phyloP scores from a whole-genome alignment of 202 grass and related monocot genomes.

The Dendrocalamus latiflorus region DNA sequence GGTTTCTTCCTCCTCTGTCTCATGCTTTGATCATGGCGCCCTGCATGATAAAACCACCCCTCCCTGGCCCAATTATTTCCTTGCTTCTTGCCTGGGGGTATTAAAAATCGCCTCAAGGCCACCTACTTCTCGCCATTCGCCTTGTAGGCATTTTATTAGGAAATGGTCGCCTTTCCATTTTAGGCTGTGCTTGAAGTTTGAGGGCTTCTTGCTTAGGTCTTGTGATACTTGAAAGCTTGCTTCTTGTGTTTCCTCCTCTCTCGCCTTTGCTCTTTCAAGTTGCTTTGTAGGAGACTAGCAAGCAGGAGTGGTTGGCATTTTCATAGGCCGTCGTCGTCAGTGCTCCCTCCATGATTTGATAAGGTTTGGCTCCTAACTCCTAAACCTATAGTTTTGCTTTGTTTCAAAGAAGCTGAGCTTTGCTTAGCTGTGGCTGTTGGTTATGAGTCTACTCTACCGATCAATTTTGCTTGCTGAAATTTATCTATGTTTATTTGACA shows the following conservation, averaged over 20 bases:
- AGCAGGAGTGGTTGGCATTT: conserved; percentile 23
- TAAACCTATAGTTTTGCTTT: neutral
- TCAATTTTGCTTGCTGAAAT: neutral
- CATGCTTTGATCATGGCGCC: neutral
- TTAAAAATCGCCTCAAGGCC: neutral
- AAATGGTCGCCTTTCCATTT: conserved; percentile 43
- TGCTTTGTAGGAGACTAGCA: conserved; percentile 6
- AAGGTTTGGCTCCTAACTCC: conserved; percentile 32
- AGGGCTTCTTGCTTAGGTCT: neutral
- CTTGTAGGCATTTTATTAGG: conserved; percentile 47
- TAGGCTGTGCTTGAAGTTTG: neutral
- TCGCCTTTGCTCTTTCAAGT: neutral
- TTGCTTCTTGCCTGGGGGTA: neutral
- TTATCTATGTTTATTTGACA: neutral
- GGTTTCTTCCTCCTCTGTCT: conserved; percentile 1
- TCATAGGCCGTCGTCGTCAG: conserved; percentile 14
- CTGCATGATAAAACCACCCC: conserved; percentile 27
- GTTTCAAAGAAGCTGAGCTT: conserved; percentile 10
- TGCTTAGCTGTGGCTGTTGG: conserved; percentile 8
- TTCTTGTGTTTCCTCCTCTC: neutral
- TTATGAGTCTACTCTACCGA: neutral
- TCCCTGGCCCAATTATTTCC: conserved; percentile 17
- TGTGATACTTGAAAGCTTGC: neutral
- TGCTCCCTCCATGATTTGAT: conserved; percentile 27
- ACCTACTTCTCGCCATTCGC: neutral